phyloP scores from a whole-genome alignment of 2,329 filamentous ascomycete species.

The Annulohypoxylon truncatum region DNA sequence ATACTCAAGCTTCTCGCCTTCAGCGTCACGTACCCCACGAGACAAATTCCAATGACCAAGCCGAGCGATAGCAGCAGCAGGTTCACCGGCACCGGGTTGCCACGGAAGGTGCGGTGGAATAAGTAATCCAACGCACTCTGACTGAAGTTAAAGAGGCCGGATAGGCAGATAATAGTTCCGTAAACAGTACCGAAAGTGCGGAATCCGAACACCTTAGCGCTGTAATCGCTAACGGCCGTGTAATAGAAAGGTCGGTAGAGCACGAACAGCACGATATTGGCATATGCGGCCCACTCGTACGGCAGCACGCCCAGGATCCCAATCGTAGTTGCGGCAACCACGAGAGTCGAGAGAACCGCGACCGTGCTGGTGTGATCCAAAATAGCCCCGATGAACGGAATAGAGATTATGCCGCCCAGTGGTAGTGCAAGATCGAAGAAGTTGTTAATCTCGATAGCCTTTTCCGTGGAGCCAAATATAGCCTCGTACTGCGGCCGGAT shows the following conservation, averaged over 20 bases:
- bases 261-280: slow-evolving; percentile 82
- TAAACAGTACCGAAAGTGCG: slow-evolving; percentile 95
- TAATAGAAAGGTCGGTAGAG: slow-evolving; percentile 91
- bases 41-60: slow-evolving; percentile 69
- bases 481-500: slow-evolving; percentile 84
- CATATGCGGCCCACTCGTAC: slow-evolving; percentile 75
- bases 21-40: slow-evolving; percentile 74
- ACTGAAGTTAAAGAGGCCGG: slow-evolving; percentile 84
- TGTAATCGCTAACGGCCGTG: slow-evolving; percentile 89
- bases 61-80: slow-evolving; percentile 72
- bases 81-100: slow-evolving; percentile 83
- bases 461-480: slow-evolving; percentile 71
- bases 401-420: slow-evolving; percentile 82
- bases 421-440: slow-evolving; percentile 90
- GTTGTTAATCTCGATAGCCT: slow-evolving; percentile 78
- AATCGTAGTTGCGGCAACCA: slow-evolving; percentile 77
- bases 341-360: slow-evolving; percentile 76
- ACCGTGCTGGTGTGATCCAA: slow-evolving; percentile 82
- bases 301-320: slow-evolving; percentile 82
- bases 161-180: slow-evolving; percentile 86
- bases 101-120: slow-evolving; percentile 77
- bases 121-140: slow-evolving; percentile 83
- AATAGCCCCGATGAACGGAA: slow-evolving; percentile 85
- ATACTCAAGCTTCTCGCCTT: slow-evolving; percentile 49
- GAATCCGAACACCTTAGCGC: slow-evolving; percentile 92